Evolutionary conservation across 2,329 filamentous ascomycete genomes (phyloP).

Genomic region (Exutisphaerella laricina): DNA sequence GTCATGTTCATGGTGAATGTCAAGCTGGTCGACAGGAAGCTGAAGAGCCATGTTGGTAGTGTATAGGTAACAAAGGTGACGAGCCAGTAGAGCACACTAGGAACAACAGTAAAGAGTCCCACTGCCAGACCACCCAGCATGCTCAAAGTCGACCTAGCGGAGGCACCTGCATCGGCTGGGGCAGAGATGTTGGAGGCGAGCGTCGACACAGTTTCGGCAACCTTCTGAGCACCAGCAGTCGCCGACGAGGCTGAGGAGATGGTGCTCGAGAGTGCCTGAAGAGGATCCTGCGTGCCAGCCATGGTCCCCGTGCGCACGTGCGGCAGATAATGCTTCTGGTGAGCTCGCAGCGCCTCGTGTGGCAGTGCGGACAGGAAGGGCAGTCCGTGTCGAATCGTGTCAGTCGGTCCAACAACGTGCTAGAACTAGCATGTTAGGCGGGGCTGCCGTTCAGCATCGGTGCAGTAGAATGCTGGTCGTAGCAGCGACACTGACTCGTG

Average conservation of each 20-base stretch:
- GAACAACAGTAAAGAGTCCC: conserved; percentile 43
- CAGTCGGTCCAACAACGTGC: background rate
- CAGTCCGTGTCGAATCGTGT: background rate
- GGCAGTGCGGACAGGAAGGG: conserved; percentile 5
- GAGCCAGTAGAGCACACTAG: conserved; percentile 64
- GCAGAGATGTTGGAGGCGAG: conserved; percentile 6
- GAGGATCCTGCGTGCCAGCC: background rate
- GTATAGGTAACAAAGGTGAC: conserved; percentile 84
- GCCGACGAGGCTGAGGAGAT: conserved; percentile 5
- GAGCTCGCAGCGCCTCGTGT: conserved; percentile 7
- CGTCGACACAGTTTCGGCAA: conserved; percentile 6
- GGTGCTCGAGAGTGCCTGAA: background rate
- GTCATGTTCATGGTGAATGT: conserved; percentile 99
- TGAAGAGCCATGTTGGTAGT: conserved; percentile 82
- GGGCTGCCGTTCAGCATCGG: background rate
- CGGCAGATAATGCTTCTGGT: conserved; percentile 3
- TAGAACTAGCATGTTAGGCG: conserved; percentile 1
- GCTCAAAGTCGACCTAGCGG: conserved; percentile 22
- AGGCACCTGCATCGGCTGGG: conserved; percentile 10
- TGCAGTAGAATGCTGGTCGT: conserved; percentile 1
- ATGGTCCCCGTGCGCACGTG: conserved; percentile 6
- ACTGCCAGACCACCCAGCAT: conserved; percentile 32
- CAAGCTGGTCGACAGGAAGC: conserved; percentile 81
- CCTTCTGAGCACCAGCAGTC: conserved; percentile 3
- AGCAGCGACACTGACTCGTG: too few relatives aligned